phyloP scores from a whole-genome alignment of 768 basidiomycete species.

The Pulveroboletus sp. region DNA sequence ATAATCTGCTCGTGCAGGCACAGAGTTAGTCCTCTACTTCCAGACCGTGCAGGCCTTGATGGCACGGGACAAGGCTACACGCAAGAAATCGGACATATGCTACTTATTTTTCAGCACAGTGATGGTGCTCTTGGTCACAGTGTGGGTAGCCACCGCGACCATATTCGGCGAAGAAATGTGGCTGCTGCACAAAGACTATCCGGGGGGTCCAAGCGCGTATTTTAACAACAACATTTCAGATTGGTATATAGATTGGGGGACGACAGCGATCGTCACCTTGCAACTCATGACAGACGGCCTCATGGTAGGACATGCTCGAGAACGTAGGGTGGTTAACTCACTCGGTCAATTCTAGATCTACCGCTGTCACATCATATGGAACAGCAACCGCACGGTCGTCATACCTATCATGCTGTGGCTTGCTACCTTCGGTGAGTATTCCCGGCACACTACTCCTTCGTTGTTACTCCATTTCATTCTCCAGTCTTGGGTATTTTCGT shows the following conservation, averaged over 20 bases:
- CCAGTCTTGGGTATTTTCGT: constrained; percentile 17
- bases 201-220: constrained; percentile 34
- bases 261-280: constrained; percentile 6
- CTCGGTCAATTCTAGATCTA: constrained; percentile 31
- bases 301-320: constrained; percentile 8
- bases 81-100: constrained; percentile 11
- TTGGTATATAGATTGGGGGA: constrained; percentile 29
- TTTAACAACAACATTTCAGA: constrained; percentile 18
- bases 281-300: neutral
- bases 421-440: constrained; percentile 14
- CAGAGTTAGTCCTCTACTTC: constrained; percentile 23
- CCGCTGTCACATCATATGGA: constrained; percentile 37
- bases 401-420: constrained; percentile 21
- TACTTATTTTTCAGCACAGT: constrained; percentile 23
- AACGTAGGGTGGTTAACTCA: neutral
- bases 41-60: constrained; percentile 13
- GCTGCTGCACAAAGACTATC: no score
- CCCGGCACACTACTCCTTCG: no score
- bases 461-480: neutral
- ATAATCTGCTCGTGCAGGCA: constrained; percentile 6
- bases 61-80: neutral
- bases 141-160: no score
- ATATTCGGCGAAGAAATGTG: no score
- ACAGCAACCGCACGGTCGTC: constrained; percentile 6
- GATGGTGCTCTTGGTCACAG: no score